Evolutionary conservation across 805 yeast species (phyloP).

Genomic region (Cyberlindnera bimundalis): DNA sequence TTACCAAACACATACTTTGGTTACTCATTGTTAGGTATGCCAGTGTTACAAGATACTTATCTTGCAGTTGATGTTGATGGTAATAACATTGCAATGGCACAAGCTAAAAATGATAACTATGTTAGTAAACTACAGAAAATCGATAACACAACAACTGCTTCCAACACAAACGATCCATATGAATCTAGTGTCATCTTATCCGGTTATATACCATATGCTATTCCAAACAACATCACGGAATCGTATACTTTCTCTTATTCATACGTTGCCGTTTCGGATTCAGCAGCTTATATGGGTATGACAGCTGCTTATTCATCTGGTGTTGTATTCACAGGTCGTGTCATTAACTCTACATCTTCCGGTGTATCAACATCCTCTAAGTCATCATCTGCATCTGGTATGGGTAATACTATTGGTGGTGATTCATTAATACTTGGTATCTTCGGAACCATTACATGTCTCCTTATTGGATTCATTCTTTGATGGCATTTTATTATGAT

Average conservation of each 20-base stretch:
- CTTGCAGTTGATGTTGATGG: slow-evolving; percentile 65
- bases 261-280: neutral
- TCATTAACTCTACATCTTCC: slow-evolving; percentile 6
- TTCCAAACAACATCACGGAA: slow-evolving; percentile 28
- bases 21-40: slow-evolving; percentile 52
- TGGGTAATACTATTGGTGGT: neutral
- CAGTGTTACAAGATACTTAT: slow-evolving; percentile 50
- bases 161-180: slow-evolving; percentile 7
- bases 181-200: slow-evolving; percentile 32
- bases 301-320: slow-evolving; percentile 18
- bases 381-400: neutral
- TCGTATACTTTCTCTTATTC: slow-evolving; percentile 11
- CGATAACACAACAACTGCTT: slow-evolving; percentile 5
- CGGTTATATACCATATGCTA: slow-evolving; percentile 51
- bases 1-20: slow-evolving; percentile 48
- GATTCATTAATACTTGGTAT: slow-evolving; percentile 2
- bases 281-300: slow-evolving; percentile 5
- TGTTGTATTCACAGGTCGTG: slow-evolving; percentile 18
- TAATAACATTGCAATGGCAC: slow-evolving; percentile 52
- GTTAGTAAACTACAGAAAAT: slow-evolving; percentile 3
- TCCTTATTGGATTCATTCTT: slow-evolving; percentile 6
- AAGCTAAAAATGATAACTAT: slow-evolving; percentile 33
- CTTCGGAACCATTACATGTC: slow-evolving; percentile 1
- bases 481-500: neutral
- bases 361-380: neutral